Conservation (phyloP, 352 stramenopile species). For the Pythium brassicae region DNA sequence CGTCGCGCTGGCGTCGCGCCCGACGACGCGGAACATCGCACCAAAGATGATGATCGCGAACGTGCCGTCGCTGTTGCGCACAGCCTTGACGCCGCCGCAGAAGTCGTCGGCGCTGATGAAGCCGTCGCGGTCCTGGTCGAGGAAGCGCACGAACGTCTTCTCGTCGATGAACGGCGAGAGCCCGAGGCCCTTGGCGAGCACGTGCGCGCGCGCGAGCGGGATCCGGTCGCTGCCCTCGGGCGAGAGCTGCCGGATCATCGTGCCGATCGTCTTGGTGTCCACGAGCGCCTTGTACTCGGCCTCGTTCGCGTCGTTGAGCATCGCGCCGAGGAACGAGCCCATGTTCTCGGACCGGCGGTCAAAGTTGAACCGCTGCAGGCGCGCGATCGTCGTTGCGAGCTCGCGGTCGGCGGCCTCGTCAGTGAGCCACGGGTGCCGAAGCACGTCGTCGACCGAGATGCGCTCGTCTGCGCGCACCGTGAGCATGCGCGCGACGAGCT, state of each 20-base stretch:
- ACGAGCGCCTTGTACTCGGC: conserved; percentile 51
- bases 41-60: conserved; percentile 67
- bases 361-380: conserved; percentile 78
- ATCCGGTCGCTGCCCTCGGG: conserved; percentile 43
- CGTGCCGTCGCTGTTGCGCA: conserved; percentile 46
- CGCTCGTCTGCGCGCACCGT: conserved; percentile 67
- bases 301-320: conserved; percentile 51
- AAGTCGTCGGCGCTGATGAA: conserved; percentile 76
- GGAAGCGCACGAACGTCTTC: conserved; percentile 50
- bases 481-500: conserved; percentile 70
- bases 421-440: conserved; percentile 60
- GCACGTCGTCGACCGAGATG: conserved; percentile 62
- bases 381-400: conserved; percentile 33
- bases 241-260: conserved; percentile 63
- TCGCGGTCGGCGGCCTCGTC: conserved; percentile 20
- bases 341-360: conserved; percentile 78
- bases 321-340: conserved; percentile 51
- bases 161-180: conserved; percentile 66
- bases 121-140: conserved; percentile 64
- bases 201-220: conserved; percentile 37
- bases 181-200: conserved; percentile 49
- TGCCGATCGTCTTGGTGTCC: conserved; percentile 52
- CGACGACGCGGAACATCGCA: conserved; percentile 46
- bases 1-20: conserved; percentile 9
- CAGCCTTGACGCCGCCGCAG: conserved; percentile 50